A percentile compares a stretch with the other conserved stretches of the same genome.
phyloP scores from a whole-genome alignment of 768 basidiomycete genomes.

The Naematelia aurantialba region DNA sequence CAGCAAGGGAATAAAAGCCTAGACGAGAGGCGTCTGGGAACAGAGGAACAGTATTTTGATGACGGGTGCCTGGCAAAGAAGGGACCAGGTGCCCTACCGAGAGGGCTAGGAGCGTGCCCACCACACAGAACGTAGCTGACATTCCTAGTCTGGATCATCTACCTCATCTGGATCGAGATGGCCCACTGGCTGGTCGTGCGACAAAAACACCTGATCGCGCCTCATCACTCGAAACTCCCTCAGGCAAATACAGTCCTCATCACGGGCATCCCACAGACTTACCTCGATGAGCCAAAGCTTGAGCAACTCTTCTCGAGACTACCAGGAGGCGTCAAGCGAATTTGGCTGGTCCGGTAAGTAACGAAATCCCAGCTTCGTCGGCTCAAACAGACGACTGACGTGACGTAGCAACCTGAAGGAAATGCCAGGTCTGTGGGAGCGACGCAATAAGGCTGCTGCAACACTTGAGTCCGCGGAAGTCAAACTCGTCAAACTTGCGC shows the following conservation, averaged over 20 bases:
- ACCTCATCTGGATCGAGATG: conserved; percentile 78
- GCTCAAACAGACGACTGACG: conserved; percentile 10
- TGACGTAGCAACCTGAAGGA: conserved; percentile 69
- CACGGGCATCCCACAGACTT: conserved; percentile 78
- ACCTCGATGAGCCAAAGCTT: conserved; percentile 68
- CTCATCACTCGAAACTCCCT: conserved; percentile 67
- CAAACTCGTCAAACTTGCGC: conserved; percentile 66
- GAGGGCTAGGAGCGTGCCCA: too few relatives aligned
- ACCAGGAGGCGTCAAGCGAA: conserved; percentile 82
- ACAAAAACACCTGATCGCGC: conserved; percentile 74
- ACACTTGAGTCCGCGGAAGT: conserved; percentile 88
- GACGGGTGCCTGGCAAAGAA: too few relatives aligned
- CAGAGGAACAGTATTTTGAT: not conserved
- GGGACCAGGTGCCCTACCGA: too few relatives aligned
- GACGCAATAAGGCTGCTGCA: conserved; percentile 65
- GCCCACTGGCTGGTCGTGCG: conserved; percentile 70
- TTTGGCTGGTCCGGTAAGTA: conserved; percentile 82
- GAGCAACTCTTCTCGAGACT: conserved; percentile 69
- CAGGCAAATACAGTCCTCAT: conserved; percentile 88
- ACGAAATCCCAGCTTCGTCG: not conserved
- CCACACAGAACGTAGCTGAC: too few relatives aligned
- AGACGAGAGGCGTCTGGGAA: not conserved
- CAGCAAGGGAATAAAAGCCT: not conserved
- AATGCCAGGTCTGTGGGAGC: conserved; percentile 75
- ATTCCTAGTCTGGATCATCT: conserved; percentile 74